These are phyloP conservation scores for Fragaria nilgerrensis DNA, from an alignment of 306 rosid genomes.

Conservation along the genomic window DNA sequence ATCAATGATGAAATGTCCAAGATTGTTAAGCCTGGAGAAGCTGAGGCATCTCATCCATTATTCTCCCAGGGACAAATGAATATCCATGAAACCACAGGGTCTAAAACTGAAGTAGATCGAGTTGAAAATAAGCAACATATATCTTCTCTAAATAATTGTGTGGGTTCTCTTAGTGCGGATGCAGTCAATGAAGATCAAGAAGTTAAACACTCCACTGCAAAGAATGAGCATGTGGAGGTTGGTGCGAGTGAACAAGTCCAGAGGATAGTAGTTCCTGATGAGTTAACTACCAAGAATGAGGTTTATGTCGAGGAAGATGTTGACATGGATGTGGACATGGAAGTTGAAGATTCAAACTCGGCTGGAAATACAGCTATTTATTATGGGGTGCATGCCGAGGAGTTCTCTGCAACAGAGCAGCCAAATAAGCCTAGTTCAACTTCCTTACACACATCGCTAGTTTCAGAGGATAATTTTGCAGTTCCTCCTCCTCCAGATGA, in stretches of 20 bases:
- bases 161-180: conserved; percentile 32
- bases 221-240: conserved; percentile 33
- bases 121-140: conserved; percentile 22
- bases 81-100: conserved; percentile 28
- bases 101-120: conserved; percentile 36
- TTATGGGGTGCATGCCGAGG: conserved; percentile 30
- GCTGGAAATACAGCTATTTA: conserved; percentile 35
- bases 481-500: conserved; percentile 87
- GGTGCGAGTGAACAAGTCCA: conserved; percentile 36
- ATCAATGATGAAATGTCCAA: conserved; percentile 50
- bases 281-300: conserved; percentile 38
- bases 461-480: conserved; percentile 37
- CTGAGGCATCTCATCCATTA: conserved; percentile 38
- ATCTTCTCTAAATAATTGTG: conserved; percentile 36
- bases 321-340: conserved; percentile 99
- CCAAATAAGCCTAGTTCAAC: conserved; percentile 37
- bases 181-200: conserved; percentile 22
- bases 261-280: conserved; percentile 38
- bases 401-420: conserved; percentile 36
- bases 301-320: conserved; percentile 57
- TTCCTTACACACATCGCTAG: conserved; percentile 25
- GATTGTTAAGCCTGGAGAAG: conserved; percentile 31
- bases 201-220: conserved; percentile 17
- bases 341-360: conserved; percentile 69
- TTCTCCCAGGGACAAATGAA: conserved; percentile 26